A percentile compares a stretch with the other conserved stretches of the same genome.
These are phyloP conservation scores for Orbilia quercus DNA, from an alignment of 2,329 filamentous ascomycete genomes.

Conservation along the genomic window DNA sequence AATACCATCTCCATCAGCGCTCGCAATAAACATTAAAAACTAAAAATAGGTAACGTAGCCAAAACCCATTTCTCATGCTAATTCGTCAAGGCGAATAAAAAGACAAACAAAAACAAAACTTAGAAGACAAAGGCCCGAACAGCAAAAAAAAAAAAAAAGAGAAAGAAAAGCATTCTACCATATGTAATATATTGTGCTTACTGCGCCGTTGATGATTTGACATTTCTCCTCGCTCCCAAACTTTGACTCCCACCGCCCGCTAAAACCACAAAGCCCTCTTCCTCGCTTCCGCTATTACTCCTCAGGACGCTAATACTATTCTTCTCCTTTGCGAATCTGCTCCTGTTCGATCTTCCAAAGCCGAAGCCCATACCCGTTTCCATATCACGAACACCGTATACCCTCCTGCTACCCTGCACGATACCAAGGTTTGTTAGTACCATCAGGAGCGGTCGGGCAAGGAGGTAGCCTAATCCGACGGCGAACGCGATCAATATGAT, in stretches of 20 bases:
- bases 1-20: background rate
- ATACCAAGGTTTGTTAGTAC: slow-evolving; percentile 53
- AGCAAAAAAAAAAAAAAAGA: slow-evolving; percentile 3
- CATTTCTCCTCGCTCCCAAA: slow-evolving; percentile 34
- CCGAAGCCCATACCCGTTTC: slow-evolving; percentile 46
- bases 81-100: background rate
- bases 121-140: too few species aligned
- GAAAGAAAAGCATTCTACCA: background rate
- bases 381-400: slow-evolving; percentile 52
- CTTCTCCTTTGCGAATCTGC: slow-evolving; percentile 53
- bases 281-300: slow-evolving; percentile 48
- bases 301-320: slow-evolving; percentile 46
- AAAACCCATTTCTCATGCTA: slow-evolving; percentile 37
- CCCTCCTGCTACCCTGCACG: slow-evolving; percentile 30
- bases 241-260: slow-evolving; percentile 46
- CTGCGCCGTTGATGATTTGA: slow-evolving; percentile 4
- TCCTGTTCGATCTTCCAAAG: slow-evolving; percentile 33
- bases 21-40: background rate
- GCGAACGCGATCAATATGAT: slow-evolving; percentile 36
- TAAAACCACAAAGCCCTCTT: slow-evolving; percentile 52
- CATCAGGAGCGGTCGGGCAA: slow-evolving; percentile 53
- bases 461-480: slow-evolving; percentile 29
- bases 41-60: slow-evolving; percentile 6
- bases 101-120: slow-evolving; percentile 7
- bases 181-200: background rate